Evolutionary conservation across 2,329 filamentous ascomycete genomes (phyloP).

Genomic region (Trichophyton benhamiae): DNA sequence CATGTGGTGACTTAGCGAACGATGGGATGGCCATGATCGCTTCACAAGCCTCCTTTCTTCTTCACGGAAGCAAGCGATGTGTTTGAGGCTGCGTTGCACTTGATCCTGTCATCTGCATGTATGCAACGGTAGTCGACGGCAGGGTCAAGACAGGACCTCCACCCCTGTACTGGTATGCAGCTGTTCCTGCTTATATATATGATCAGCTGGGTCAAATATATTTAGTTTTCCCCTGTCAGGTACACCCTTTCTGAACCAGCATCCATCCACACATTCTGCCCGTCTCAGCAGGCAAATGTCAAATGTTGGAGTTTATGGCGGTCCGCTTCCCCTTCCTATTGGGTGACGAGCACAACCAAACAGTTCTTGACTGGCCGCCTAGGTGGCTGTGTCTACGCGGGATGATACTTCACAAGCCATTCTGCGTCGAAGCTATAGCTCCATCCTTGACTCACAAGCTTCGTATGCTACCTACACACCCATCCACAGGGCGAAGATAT

Average conservation of each 20-base stretch:
- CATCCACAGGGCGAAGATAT: not conserved
- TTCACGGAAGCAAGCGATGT: not conserved
- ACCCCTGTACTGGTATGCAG: not conserved
- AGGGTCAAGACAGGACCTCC: too few species aligned
- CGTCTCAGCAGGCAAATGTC: not conserved
- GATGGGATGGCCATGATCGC: not conserved
- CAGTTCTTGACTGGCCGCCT: not conserved
- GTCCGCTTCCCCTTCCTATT: not conserved
- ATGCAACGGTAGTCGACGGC: not conserved
- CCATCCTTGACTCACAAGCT: not conserved
- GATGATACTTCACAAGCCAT: not conserved
- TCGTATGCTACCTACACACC: not conserved
- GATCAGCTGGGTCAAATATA: not conserved
- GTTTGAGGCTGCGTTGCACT: not conserved
- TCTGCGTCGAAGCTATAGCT: not conserved
- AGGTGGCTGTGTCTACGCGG: not conserved
- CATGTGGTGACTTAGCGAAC: not conserved
- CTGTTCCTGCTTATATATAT: constrained; percentile 1
- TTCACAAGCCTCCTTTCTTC: not conserved
- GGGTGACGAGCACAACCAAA: not conserved
- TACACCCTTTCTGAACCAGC: constrained; percentile 1
- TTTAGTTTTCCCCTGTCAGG: not conserved
- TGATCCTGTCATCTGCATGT: not conserved
- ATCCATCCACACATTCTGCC: not conserved
- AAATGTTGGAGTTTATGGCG: not conserved